These are phyloP conservation scores for Jaenimonas drosophilae DNA, from an alignment of 208 protist genomes.

Conservation along the genomic window DNA sequence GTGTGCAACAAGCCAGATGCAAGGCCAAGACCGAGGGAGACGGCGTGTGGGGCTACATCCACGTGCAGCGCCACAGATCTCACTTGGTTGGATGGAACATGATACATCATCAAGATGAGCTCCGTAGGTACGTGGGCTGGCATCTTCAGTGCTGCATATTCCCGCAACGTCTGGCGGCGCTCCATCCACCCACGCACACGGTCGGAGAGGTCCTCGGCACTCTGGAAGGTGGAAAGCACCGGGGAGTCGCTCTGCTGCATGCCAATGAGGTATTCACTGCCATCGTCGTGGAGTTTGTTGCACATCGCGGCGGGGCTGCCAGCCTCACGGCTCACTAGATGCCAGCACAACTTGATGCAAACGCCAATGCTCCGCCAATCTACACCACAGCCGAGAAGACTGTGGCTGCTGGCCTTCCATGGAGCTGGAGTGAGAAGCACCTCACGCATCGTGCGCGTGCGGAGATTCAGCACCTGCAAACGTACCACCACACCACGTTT, in stretches of 20 bases:
- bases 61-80: constrained; percentile 65
- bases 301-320: constrained; percentile 37
- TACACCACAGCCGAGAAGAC: constrained; percentile 77
- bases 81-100: too few species aligned
- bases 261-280: constrained; percentile 82
- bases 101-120: too few species aligned
- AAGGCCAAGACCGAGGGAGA: constrained; percentile 56
- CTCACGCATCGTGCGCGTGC: constrained; percentile 40
- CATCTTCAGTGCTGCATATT: too few species aligned
- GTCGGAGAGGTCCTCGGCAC: constrained; percentile 50
- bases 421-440: constrained; percentile 14
- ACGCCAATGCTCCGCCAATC: constrained; percentile 46
- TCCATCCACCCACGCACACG: too few species aligned
- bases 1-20: constrained; percentile 62
- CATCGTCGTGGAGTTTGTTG: constrained; percentile 26
- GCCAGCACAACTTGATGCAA: constrained; percentile 28
- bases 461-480: constrained; percentile 68
- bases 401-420: constrained; percentile 38
- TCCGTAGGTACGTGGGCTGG: too few species aligned
- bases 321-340: constrained; percentile 54
- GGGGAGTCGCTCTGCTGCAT: constrained; percentile 63
- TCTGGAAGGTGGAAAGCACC: constrained; percentile 47
- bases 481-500: constrained; percentile 22
- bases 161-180: too few species aligned
- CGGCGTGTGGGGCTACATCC: constrained; percentile 36